Percentiles rank a stretch among this genome's conserved stretches.
Conservation (phyloP, 192 early-diverging fungal genomes). For the Oehlia diaphana region DNA sequence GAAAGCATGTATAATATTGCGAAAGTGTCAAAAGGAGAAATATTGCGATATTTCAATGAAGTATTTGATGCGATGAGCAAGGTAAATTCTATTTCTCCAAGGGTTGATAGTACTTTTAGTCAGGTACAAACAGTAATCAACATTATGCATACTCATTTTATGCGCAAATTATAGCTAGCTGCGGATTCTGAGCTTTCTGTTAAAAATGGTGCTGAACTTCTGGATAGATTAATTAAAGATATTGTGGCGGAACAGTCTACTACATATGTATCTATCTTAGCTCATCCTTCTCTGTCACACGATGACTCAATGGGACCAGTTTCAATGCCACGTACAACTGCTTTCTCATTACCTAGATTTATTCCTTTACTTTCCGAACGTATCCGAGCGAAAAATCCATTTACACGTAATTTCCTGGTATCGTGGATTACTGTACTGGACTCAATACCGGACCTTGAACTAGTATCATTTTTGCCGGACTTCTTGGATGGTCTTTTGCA, state of each 20-base stretch:
- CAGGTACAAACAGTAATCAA: neutral
- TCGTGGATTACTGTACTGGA: constrained; percentile 93
- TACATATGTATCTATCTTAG: constrained; percentile 59
- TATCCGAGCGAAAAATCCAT: constrained; percentile 87
- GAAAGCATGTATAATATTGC: constrained; percentile 98
- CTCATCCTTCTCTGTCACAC: constrained; percentile 16
- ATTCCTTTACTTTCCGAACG: constrained; percentile 93
- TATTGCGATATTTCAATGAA: constrained; percentile 92
- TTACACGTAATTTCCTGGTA: constrained; percentile 88
- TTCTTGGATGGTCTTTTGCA: constrained; percentile 91
- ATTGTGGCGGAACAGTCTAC: constrained; percentile 91
- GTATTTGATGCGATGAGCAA: constrained; percentile 96
- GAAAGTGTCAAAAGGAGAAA: constrained; percentile 89
- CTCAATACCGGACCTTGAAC: constrained; percentile 91
- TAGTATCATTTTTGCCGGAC: constrained; percentile 88
- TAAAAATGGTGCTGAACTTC: constrained; percentile 90
- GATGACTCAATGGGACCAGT: constrained; percentile 40
- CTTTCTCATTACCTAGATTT: constrained; percentile 91
- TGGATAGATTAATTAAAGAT: constrained; percentile 95
- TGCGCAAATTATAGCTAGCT: constrained; percentile 57
- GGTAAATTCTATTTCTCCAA: constrained; percentile 48
- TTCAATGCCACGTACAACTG: constrained; percentile 59
- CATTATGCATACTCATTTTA: neutral
- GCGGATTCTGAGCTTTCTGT: constrained; percentile 90
- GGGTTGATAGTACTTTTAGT: neutral